These are phyloP conservation scores for Globisporangium sylvaticum DNA, from an alignment of 352 stramenopile species.

Conservation along the genomic window DNA sequence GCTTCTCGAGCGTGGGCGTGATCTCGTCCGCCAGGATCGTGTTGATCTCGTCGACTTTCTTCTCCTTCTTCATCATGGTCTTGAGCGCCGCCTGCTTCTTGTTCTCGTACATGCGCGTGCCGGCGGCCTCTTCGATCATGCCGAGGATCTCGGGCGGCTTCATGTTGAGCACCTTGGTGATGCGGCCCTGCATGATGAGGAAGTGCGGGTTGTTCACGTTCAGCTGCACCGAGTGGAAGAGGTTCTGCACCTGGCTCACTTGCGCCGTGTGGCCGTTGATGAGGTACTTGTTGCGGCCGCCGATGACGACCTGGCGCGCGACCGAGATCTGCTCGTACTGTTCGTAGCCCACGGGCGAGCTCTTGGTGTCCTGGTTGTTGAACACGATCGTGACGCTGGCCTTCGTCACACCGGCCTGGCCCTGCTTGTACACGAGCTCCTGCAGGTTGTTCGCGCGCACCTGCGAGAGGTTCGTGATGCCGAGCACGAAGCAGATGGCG, in stretches of 20 bases:
- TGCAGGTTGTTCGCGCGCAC: constrained; percentile 98
- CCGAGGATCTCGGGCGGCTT: constrained; percentile 98
- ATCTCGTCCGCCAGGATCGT: constrained; percentile 98
- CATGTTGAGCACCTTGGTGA: constrained; percentile 99
- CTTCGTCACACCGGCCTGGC: constrained; percentile 98
- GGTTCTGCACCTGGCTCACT: constrained; percentile 97
- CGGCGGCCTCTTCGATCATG: constrained; percentile 99
- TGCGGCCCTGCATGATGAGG: constrained; percentile 99
- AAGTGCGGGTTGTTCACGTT: constrained; percentile 99
- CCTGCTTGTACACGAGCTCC: constrained; percentile 99
- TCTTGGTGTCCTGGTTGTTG: constrained; percentile 94
- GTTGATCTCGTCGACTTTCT: constrained; percentile 99
- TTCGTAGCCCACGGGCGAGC: constrained; percentile 96
- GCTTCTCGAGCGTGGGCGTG: constrained; percentile 97
- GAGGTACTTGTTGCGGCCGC: constrained; percentile 99
- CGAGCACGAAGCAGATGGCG: constrained; percentile 99
- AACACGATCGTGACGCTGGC: constrained; percentile 99
- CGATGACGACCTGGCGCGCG: constrained; percentile 97
- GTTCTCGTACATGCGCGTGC: constrained; percentile 99
- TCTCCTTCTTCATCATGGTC: constrained; percentile 99
- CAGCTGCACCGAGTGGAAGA: constrained; percentile 99
- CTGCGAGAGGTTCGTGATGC: constrained; percentile 98
- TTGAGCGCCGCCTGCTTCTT: constrained; percentile 98
- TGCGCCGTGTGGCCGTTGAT: constrained; percentile 98
- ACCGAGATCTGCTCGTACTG: constrained; percentile 98